Percentiles rank a stretch among this genome's conserved stretches.
Evolutionary conservation across 495 filamentous ascomycete species (phyloP).

Genomic region (Xylaria curta): DNA sequence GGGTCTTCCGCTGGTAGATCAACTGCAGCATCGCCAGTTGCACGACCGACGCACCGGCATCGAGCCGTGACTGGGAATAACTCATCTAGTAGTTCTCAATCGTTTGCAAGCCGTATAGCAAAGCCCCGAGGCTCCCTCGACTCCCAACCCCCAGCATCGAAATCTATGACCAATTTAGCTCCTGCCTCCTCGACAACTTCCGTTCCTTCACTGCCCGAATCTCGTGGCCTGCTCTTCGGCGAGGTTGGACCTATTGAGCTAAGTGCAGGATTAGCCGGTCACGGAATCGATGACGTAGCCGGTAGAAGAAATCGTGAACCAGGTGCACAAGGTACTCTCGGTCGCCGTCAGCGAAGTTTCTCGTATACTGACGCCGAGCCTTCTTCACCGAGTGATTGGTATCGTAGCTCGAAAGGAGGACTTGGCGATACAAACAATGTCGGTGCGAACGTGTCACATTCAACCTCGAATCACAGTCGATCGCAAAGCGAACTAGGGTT

Average conservation of each 20-base stretch:
- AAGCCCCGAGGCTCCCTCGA: constrained; percentile 50
- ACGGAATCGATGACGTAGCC: constrained; percentile 53
- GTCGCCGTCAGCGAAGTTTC: constrained; percentile 48
- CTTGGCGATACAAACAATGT: constrained; percentile 40
- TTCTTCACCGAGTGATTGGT: constrained; percentile 61
- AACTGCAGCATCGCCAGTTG: constrained; percentile 29
- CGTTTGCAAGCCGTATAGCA: constrained; percentile 58
- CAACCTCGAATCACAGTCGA: constrained; percentile 49
- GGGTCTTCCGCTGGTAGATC: constrained; percentile 38
- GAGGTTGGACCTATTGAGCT: constrained; percentile 55
- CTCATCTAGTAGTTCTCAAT: constrained; percentile 55
- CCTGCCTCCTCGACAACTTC: constrained; percentile 36
- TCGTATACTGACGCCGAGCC: constrained; percentile 57
- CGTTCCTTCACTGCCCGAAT: constrained; percentile 34
- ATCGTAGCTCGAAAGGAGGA: constrained; percentile 46
- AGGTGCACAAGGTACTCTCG: constrained; percentile 42
- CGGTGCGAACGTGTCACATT: constrained; percentile 39
- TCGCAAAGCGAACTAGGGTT: constrained; percentile 57
- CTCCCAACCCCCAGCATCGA: constrained; percentile 49
- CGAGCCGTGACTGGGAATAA: constrained; percentile 51
- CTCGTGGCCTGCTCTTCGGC: constrained; percentile 55
- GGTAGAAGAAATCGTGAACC: constrained; percentile 57
- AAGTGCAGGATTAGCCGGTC: constrained; percentile 49
- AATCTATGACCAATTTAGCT: constrained; percentile 53
- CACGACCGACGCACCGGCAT: constrained; percentile 48